These are phyloP conservation scores for Geotrichum bryndzae DNA, from an alignment of 1,139 yeast species.

Conservation along the genomic window DNA sequence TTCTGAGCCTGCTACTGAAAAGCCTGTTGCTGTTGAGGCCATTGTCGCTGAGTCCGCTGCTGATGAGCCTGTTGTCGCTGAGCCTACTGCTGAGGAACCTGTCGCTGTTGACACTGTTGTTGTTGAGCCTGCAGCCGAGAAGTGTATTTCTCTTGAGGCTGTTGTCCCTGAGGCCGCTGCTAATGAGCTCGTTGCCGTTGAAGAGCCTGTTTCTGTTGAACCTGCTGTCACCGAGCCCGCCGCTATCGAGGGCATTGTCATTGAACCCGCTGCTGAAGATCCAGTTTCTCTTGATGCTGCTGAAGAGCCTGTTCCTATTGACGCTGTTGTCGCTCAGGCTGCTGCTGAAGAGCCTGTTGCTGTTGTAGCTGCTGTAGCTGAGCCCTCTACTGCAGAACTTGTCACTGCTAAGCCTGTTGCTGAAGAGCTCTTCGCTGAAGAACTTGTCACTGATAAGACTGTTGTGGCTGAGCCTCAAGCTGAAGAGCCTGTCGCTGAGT, in stretches of 20 bases:
- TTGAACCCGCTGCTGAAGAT: neutral
- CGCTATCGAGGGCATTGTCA: neutral
- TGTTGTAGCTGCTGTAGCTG: neutral
- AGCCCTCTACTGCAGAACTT: neutral
- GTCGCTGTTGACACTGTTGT: neutral
- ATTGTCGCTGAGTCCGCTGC: neutral
- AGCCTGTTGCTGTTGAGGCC: neutral
- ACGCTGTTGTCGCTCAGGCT: neutral
- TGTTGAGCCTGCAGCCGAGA: too few relatives aligned
- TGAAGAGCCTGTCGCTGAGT: neutral
- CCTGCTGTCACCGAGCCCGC: neutral
- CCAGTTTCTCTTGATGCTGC: neutral
- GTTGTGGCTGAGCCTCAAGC: neutral
- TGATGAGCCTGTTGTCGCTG: neutral
- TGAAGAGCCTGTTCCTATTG: constrained; percentile 6
- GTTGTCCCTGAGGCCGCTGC: neutral
- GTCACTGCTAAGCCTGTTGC: neutral
- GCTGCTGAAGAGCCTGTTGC: neutral
- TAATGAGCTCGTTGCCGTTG: neutral
- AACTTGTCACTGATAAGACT: neutral
- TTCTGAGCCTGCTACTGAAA: neutral
- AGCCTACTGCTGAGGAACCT: neutral
- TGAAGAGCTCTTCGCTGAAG: neutral
- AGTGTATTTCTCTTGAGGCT: too few relatives aligned
- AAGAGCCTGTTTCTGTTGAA: neutral